Percentiles rank a stretch among this genome's conserved stretches.
Evolutionary conservation across 805 yeast species (phyloP).

Genomic region (Lipomyces oligophaga): DNA sequence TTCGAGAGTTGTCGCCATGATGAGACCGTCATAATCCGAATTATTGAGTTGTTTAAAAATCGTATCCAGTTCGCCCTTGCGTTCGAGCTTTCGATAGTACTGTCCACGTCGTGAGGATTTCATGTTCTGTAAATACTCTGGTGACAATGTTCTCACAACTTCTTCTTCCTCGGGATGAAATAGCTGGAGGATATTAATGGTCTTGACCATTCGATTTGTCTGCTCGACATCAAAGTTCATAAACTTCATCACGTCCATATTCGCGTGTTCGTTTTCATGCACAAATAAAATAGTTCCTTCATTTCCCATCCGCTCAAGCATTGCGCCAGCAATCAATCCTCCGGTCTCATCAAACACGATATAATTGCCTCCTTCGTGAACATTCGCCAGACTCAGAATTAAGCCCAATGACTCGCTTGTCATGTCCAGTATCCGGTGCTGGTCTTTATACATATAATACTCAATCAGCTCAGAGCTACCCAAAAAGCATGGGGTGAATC

Average conservation of each 20-base stretch:
- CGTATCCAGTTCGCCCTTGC: slow-evolving; percentile 44
- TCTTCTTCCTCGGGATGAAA: slow-evolving; percentile 67
- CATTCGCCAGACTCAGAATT: slow-evolving; percentile 71
- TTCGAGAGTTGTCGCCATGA: slow-evolving; percentile 69
- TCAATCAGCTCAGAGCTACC: slow-evolving; percentile 68
- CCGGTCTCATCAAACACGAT: slow-evolving; percentile 91
- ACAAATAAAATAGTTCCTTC: slow-evolving; percentile 65
- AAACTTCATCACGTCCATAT: slow-evolving; percentile 63
- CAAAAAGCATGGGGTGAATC: slow-evolving; percentile 76
- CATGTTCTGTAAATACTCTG: slow-evolving; percentile 53
- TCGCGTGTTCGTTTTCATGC: slow-evolving; percentile 94
- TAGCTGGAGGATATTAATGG: slow-evolving; percentile 74
- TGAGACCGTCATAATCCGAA: slow-evolving; percentile 37
- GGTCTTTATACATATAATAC: slow-evolving; percentile 73
- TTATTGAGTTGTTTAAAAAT: slow-evolving; percentile 34
- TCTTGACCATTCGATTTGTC: slow-evolving; percentile 54
- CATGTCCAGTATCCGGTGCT: slow-evolving; percentile 67
- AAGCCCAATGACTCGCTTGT: slow-evolving; percentile 81
- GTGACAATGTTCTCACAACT: slow-evolving; percentile 40
- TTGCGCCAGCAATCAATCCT: slow-evolving; percentile 77
- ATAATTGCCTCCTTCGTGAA: slow-evolving; percentile 86
- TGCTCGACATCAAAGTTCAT: slow-evolving; percentile 54
- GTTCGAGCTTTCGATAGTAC: slow-evolving; percentile 60
- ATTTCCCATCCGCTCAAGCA: slow-evolving; percentile 72
- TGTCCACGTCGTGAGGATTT: slow-evolving; percentile 60